Conservation (phyloP, 805 yeast species). For the Naumovozyma baii region DNA sequence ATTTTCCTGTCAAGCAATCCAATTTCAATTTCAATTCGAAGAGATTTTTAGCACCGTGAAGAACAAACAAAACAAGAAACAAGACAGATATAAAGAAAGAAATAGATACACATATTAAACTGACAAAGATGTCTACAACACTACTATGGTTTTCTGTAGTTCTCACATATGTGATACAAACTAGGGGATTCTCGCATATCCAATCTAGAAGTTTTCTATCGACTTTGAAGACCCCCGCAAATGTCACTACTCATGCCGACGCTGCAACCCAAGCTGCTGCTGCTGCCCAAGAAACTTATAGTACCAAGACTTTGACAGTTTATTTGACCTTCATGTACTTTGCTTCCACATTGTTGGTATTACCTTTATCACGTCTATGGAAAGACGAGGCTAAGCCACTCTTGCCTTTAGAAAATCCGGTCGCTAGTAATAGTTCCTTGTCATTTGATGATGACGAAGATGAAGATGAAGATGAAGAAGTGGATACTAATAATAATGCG, state of each 20-base stretch:
- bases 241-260: not conserved
- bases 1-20: too few relatives aligned
- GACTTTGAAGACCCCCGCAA: slow-evolving; percentile 1
- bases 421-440: not conserved
- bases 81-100: not conserved
- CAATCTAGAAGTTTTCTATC: slow-evolving; percentile 6
- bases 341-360: slow-evolving; percentile 18
- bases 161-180: slow-evolving; percentile 23
- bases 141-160: slow-evolving; percentile 20
- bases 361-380: slow-evolving; percentile 16
- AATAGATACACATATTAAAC: not conserved
- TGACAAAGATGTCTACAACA: slow-evolving; percentile 4
- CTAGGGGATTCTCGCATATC: slow-evolving; percentile 19
- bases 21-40: too few relatives aligned
- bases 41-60: too few relatives aligned
- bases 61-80: too few relatives aligned
- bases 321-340: slow-evolving; percentile 20
- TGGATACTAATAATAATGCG: not conserved
- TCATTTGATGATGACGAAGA: not conserved
- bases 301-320: slow-evolving; percentile 8
- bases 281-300: slow-evolving; percentile 8
- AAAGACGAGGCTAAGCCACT: not conserved
- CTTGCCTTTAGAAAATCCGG: not conserved
- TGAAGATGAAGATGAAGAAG: not conserved
- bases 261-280: slow-evolving; percentile 2